Evolutionary conservation across 2,329 filamentous ascomycete genomes (phyloP).

Genomic region (Iodosphaeria phyllophila): DNA sequence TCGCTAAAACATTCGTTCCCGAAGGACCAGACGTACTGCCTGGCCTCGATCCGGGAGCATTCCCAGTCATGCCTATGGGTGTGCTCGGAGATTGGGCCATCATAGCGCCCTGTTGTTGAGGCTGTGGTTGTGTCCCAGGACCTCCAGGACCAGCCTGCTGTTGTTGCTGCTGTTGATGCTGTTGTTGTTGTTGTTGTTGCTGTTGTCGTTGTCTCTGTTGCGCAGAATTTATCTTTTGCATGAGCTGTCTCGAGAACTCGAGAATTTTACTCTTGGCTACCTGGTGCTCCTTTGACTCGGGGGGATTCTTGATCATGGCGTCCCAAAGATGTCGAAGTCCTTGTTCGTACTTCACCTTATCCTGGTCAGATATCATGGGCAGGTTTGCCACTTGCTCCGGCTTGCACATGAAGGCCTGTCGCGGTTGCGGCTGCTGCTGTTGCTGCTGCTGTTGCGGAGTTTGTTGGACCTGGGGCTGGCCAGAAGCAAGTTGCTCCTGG

Average conservation of each 20-base stretch:
- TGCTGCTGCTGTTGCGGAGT: background rate
- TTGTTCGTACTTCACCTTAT: constrained; percentile 38
- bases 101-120: background rate
- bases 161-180: constrained; percentile 9
- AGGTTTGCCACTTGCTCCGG: constrained; percentile 32
- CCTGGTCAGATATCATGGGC: constrained; percentile 29
- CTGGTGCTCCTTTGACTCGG: constrained; percentile 26
- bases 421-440: constrained; percentile 3
- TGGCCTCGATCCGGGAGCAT: background rate
- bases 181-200: constrained; percentile 7
- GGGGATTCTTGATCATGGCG: constrained; percentile 26
- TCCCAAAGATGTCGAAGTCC: constrained; percentile 34
- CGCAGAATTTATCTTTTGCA: constrained; percentile 25
- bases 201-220: constrained; percentile 10
- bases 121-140: too few species aligned
- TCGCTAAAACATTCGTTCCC: too few species aligned
- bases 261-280: constrained; percentile 36
- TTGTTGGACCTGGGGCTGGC: constrained; percentile 3
- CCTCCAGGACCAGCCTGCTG: too few species aligned
- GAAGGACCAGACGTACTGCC: background rate
- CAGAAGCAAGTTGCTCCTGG: constrained; percentile 7
- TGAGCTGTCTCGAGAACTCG: constrained; percentile 40
- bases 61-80: background rate
- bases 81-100: background rate
- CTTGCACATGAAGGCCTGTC: constrained; percentile 22